Evolutionary conservation across 495 filamentous ascomycete species (phyloP).

Genomic region (Barbatosphaeria neglecta): DNA sequence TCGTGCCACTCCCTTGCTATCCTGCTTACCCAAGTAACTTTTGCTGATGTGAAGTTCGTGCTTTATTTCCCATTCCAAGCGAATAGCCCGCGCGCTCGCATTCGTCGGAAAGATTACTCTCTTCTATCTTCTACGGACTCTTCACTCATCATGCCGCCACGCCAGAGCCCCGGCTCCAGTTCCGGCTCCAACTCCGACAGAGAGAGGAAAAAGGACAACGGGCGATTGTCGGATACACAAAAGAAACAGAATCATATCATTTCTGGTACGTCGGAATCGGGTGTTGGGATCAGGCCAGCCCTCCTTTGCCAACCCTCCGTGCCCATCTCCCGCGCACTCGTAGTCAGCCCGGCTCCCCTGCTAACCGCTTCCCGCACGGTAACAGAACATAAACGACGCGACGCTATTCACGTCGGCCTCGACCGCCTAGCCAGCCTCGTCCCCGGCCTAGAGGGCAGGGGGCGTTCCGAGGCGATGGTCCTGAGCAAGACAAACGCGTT

Average conservation of each 20-base stretch:
- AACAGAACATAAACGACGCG: conserved; percentile 74
- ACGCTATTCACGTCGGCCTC: conserved; percentile 78
- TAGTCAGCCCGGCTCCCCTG: no score
- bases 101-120: no score
- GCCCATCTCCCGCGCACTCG: background rate
- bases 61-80: no score
- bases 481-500: conserved; percentile 64
- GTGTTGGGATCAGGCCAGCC: background rate
- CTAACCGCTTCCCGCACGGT: background rate
- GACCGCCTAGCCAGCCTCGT: conserved; percentile 74
- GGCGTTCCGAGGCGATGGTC: conserved; percentile 74
- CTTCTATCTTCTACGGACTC: no score
- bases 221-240: conserved; percentile 66
- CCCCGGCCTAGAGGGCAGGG: conserved; percentile 72
- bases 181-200: no score
- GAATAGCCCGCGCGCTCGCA: no score
- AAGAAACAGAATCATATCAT: conserved; percentile 88
- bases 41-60: no score
- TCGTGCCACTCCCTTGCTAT: no score
- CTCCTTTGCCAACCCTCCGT: background rate
- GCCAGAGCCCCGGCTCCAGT: no score
- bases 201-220: conserved; percentile 47
- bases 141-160: no score
- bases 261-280: conserved; percentile 40
- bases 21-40: no score